A percentile compares a stretch with the other conserved stretches of the same genome.
These are phyloP conservation scores for Boletus sp. DNA, from an alignment of 768 basidiomycete genomes.

Conservation along the genomic window DNA sequence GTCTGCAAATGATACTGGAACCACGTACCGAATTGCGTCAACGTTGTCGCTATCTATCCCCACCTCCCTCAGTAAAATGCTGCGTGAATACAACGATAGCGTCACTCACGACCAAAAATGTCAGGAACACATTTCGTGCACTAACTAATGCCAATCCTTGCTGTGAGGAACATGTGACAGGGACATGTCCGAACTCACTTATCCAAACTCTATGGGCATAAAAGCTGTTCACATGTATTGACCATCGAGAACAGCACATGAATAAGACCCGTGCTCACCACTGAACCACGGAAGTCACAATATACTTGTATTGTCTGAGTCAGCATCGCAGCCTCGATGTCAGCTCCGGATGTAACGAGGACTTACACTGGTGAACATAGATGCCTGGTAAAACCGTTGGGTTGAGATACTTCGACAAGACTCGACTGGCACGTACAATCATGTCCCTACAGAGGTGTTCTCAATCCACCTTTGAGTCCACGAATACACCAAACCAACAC, in stretches of 20 bases:
- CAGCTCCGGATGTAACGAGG: too few species aligned
- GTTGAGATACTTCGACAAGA: background rate
- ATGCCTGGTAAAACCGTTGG: background rate
- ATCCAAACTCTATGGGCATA: conserved; percentile 16
- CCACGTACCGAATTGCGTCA: conserved; percentile 6
- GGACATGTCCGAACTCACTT: background rate
- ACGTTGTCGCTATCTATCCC: background rate
- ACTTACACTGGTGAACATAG: background rate
- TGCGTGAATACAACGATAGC: background rate
- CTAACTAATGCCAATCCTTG: background rate
- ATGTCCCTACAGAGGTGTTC: background rate
- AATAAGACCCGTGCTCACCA: background rate
- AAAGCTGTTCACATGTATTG: conserved; percentile 1
- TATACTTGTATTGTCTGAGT: background rate
- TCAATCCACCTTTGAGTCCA: background rate
- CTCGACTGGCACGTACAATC: background rate
- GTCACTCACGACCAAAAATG: conserved; percentile 8
- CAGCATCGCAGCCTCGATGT: background rate
- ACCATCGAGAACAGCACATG: background rate
- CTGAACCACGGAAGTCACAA: conserved; percentile 5
- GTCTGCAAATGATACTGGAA: background rate
- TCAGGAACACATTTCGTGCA: background rate
- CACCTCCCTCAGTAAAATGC: background rate
- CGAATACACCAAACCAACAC: background rate
- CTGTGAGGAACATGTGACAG: background rate